Evolutionary conservation across 2,329 filamentous ascomycete species (phyloP), one percentile per base, ranked within the genome.

Genomic region (Truncatella angustata): DNA sequence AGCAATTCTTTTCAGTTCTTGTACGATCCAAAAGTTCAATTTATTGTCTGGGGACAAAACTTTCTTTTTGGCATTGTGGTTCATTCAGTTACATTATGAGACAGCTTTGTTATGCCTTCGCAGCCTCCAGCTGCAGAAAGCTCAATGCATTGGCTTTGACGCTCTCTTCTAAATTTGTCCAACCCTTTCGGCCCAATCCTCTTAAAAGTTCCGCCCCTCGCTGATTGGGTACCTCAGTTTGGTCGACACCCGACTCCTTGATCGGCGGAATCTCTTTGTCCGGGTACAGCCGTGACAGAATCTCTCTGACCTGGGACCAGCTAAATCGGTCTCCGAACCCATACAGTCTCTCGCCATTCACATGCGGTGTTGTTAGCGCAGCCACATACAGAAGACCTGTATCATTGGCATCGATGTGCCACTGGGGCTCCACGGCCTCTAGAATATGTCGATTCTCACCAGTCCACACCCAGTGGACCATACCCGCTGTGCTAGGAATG

Each of bases 401-500:
- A 46, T 71, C 68, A 7, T 57, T 55, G 5, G 60, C 62, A 44
- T 70, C 65, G 20, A 65, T 35, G 35, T 61, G 61, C 59, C 65
- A 68, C 57, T 70, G 67, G 40, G 66, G 57, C 14, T 54, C 53
- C 16, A 68, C 18, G 4, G 11, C n/a, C 12, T 37, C 40, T 20
- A 51, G 24, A 4, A 24, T 4, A 16, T 39, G 47, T 21, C 23
- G 30, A 14, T 34, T 26, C n/a, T 36, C 10, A 4, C 63, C 62
- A 14, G 66, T 60, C 55, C 60, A 64, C n/a, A 70, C 55, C 54
- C 52, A 61, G 16, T 62, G 61, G 47, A 68, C 64, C 58, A 69
- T 60, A 1, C 67, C 66, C 2, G 62, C 65, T 2, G 68, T 69
- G 43, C 63, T 67, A n/a, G 58, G 56, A 46, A 63, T 49, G 1